A percentile compares a stretch with the other conserved stretches of the same genome.
Evolutionary conservation across 495 filamentous ascomycete genomes (phyloP).

Genomic region (Podospora pseudoanserina): DNA sequence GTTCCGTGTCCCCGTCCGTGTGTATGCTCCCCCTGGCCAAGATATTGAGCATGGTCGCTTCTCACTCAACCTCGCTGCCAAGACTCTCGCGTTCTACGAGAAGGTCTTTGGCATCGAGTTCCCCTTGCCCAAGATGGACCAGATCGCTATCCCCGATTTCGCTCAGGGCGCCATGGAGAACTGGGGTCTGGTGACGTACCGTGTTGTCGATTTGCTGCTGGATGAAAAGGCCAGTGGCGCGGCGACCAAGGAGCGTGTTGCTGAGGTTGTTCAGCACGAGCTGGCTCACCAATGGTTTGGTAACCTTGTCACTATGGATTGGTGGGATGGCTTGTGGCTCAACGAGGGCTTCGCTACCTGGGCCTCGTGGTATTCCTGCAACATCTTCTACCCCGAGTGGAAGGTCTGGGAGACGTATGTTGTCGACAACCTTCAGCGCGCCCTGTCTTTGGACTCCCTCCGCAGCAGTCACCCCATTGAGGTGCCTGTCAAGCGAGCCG

Average conservation of each 20-base stretch:
- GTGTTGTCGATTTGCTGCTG: constrained; percentile 84
- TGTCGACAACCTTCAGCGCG: constrained; percentile 83
- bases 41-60: constrained; percentile 65
- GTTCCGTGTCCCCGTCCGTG: constrained; percentile 70
- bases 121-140: constrained; percentile 87
- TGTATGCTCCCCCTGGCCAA: constrained; percentile 61
- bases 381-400: constrained; percentile 93
- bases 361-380: constrained; percentile 70
- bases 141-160: constrained; percentile 96
- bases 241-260: constrained; percentile 88
- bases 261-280: constrained; percentile 94
- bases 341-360: constrained; percentile 98
- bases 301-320: constrained; percentile 98
- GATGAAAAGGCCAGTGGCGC: constrained; percentile 90
- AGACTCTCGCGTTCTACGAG: constrained; percentile 68
- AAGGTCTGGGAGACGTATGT: constrained; percentile 98
- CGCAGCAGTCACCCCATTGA: constrained; percentile 96
- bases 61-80: constrained; percentile 64
- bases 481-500: constrained; percentile 89
- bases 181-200: constrained; percentile 95
- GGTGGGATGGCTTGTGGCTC: constrained; percentile 98
- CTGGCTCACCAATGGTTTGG: constrained; percentile 99
- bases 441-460: constrained; percentile 81
- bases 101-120: constrained; percentile 70
- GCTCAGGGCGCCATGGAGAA: constrained; percentile 96